These are phyloP conservation scores for Fusarium proliferatum DNA, from an alignment of 2,329 filamentous ascomycete genomes.

Conservation along the genomic window DNA sequence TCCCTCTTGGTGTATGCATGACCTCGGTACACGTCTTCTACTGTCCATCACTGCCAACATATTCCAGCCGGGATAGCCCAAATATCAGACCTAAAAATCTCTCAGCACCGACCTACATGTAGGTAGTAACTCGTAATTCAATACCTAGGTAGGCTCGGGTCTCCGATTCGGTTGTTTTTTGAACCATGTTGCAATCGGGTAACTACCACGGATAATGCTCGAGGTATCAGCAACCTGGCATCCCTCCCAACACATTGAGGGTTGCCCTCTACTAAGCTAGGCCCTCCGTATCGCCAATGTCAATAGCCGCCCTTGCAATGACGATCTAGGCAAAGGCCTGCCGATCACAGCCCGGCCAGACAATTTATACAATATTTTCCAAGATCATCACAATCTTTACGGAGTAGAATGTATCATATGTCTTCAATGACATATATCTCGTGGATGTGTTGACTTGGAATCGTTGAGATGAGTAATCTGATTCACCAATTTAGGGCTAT, in stretches of 20 bases:
- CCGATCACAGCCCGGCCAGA: constrained; percentile 24
- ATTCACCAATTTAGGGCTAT: constrained; percentile 1
- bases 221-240: not conserved
- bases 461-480: constrained; percentile 11
- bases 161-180: constrained; percentile 10
- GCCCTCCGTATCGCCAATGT: constrained; percentile 2
- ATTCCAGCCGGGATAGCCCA: not conserved
- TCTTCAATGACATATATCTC: constrained; percentile 1
- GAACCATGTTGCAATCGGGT: constrained; percentile 17
- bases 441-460: not conserved
- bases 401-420: not conserved
- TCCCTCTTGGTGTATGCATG: constrained; percentile 13
- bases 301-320: constrained; percentile 30
- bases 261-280: constrained; percentile 9
- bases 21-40: constrained; percentile 3
- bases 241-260: not conserved
- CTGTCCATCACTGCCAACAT: constrained; percentile 3
- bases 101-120: not conserved
- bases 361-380: constrained; percentile 7
- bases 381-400: not conserved
- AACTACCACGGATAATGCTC: not conserved
- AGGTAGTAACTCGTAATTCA: not conserved
- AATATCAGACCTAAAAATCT: not conserved
- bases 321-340: constrained; percentile 22
- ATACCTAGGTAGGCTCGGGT: not conserved